Conservation (phyloP, 768 basidiomycete genomes). For the Favolaschia claudopus region DNA sequence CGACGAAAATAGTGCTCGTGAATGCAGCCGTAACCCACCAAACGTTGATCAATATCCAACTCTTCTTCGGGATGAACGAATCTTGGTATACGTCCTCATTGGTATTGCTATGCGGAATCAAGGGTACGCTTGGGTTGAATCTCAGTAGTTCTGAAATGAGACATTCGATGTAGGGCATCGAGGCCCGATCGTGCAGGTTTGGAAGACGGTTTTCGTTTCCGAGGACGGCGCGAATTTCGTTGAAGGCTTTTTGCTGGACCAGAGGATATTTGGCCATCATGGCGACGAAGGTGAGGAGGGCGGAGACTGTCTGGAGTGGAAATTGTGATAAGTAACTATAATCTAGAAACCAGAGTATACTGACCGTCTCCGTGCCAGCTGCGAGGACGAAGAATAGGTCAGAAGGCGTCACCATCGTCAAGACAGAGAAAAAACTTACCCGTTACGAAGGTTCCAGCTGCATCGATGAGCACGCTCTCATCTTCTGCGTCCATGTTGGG, state of each 20-base stretch:
- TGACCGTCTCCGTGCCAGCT: background rate
- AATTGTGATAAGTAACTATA: too few relatives aligned
- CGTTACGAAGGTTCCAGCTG: conserved; percentile 35
- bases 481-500: conserved; percentile 25
- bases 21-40: background rate
- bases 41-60: conserved; percentile 14
- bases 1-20: background rate
- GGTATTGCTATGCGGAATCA: conserved; percentile 14
- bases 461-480: conserved; percentile 36
- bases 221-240: background rate
- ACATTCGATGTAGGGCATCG: conserved; percentile 35
- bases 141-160: conserved; percentile 32
- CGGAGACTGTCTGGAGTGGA: background rate
- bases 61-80: conserved; percentile 14
- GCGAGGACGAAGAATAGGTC: background rate
- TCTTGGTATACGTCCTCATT: conserved; percentile 17
- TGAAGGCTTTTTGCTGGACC: background rate
- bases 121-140: conserved; percentile 8
- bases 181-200: conserved; percentile 28
- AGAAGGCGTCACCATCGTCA: background rate
- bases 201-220: conserved; percentile 24
- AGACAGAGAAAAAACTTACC: conserved; percentile 32
- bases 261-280: background rate
- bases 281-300: background rate
- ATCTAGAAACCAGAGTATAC: background rate